Evolutionary conservation across 2,329 filamentous ascomycete genomes (phyloP), one percentile per base, ranked within the genome.

Genomic region (Chaetomium sp.): DNA sequence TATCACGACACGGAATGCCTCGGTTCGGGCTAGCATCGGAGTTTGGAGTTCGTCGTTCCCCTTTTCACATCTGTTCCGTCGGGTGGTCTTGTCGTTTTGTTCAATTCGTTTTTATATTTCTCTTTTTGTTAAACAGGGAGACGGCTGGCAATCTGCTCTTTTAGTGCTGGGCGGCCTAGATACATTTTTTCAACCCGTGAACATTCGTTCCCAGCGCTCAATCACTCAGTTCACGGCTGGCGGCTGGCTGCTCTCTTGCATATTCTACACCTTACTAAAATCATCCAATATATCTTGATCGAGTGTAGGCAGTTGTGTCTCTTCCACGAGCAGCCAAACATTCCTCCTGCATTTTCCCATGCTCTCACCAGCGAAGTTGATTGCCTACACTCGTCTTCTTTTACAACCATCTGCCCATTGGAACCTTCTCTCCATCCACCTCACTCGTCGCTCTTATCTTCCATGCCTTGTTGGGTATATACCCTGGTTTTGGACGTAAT

Each of bases 11-110:
- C 61, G 66, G 64, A 67, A 68, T 67, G 65, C 62, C 63, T 66
- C 62, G 62, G 54, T 58, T 60, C 59, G 63, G 68, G 63, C 65
- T 57, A 71, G 70, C 70, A 71, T 67, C 47, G 70, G 70, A 71
- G 70, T 70, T 66, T 67, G 63, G 69, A 66, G 60, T 54, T 67
- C 38, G 19, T 67, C 51, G 31, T 65, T 65, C 64, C 65, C 50
- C 49, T 60, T 65, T 64, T 56, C 19, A 33, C 31, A 38, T 56
- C 21, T 56, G 31, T 38, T 25, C 35, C n/a, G 21, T 38, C 12
- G 53, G 53, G 31, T 10, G 35, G 35, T 31, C 31, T 57, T 45
- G 42, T 57, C 25, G n/a, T 42, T 55, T 69, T 68, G 65, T 65
- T 65, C 63, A 47, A 38, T 57, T 33, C 29, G 38, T 69, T 54